A percentile compares a stretch with the other conserved stretches of the same genome.
phyloP scores from a whole-genome alignment of 2,329 filamentous ascomycete genomes.

The Microdochium nivale region DNA sequence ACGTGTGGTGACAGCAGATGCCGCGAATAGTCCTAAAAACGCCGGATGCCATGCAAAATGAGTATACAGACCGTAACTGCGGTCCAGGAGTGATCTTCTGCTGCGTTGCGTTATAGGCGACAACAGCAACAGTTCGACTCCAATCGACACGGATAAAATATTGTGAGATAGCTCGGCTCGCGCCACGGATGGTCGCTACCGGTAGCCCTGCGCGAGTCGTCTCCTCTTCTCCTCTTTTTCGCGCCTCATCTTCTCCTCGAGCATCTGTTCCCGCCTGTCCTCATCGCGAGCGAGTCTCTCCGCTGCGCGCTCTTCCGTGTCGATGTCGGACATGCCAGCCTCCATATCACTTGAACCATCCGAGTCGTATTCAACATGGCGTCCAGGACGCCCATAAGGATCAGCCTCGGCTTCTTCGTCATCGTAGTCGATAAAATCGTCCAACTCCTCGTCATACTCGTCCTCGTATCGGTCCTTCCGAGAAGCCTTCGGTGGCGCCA shows the following conservation, averaged over 20 bases:
- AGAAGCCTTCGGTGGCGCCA: conserved; percentile 22
- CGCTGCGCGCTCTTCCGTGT: conserved; percentile 59
- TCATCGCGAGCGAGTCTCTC: conserved; percentile 56
- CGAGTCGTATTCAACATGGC: conserved; percentile 46
- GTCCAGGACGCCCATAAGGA: conserved; percentile 19
- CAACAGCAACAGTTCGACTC: background rate
- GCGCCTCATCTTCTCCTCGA: conserved; percentile 23
- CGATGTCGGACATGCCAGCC: conserved; percentile 64
- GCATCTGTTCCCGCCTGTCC: conserved; percentile 50
- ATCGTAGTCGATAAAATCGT: conserved; percentile 54
- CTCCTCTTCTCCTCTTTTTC: conserved; percentile 19
- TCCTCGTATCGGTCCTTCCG: conserved; percentile 39
- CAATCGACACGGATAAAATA: background rate
- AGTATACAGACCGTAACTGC: background rate
- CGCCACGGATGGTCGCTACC: background rate
- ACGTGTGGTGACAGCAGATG: background rate
- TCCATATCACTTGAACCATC: conserved; percentile 72
- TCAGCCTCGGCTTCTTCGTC: conserved; percentile 41
- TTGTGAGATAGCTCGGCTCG: background rate
- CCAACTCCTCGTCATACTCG: conserved; percentile 52
- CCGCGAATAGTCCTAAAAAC: background rate
- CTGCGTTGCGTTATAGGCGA: too few species aligned
- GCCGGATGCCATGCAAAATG: background rate
- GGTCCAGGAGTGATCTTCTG: too few species aligned
- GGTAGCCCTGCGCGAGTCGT: background rate